These are phyloP conservation scores for Clausena lansium DNA, from an alignment of 345 rosid species.

Conservation along the genomic window DNA sequence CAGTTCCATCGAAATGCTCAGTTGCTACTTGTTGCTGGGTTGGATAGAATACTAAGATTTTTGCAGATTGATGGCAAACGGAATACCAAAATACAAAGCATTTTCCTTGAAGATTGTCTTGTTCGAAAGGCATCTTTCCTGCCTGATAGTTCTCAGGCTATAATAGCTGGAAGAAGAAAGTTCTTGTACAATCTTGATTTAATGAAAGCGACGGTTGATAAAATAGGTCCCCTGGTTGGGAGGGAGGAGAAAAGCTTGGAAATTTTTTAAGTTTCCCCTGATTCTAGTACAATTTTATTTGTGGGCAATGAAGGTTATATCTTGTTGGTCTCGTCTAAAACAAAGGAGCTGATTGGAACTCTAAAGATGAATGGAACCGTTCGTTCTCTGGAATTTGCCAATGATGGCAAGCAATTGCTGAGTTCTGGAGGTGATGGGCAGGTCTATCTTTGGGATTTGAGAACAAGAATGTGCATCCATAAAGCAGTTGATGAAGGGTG, in stretches of 20 bases:
- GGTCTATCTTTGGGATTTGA: constrained; percentile 84
- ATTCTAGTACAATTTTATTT: constrained; percentile 76
- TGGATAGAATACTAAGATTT: constrained; percentile 65
- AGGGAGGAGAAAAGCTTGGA: constrained; percentile 97
- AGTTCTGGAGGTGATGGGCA: constrained; percentile 94
- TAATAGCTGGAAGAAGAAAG: constrained; percentile 88
- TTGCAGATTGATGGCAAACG: constrained; percentile 93
- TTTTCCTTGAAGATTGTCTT: constrained; percentile 83
- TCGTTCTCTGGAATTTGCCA: constrained; percentile 69
- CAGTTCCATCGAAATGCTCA: constrained; percentile 87
- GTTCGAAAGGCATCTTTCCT: constrained; percentile 74
- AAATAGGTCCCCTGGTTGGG: constrained; percentile 85
- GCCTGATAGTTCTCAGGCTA: constrained; percentile 87
- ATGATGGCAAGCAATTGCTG: constrained; percentile 60
- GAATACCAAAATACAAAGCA: constrained; percentile 80
- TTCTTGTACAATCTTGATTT: constrained; percentile 87
- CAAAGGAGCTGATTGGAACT: constrained; percentile 78
- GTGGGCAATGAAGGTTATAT: constrained; percentile 85
- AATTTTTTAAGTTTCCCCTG: constrained; percentile 74
- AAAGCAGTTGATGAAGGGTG: constrained; percentile 90
- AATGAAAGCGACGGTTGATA: constrained; percentile 71
- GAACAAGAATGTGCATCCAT: constrained; percentile 72
- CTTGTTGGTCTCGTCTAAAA: constrained; percentile 73
- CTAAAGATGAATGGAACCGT: constrained; percentile 89
- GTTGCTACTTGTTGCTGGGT: constrained; percentile 75